Conservation (phyloP, 2,329 filamentous ascomycete species). For the Cadophora malorum region DNA sequence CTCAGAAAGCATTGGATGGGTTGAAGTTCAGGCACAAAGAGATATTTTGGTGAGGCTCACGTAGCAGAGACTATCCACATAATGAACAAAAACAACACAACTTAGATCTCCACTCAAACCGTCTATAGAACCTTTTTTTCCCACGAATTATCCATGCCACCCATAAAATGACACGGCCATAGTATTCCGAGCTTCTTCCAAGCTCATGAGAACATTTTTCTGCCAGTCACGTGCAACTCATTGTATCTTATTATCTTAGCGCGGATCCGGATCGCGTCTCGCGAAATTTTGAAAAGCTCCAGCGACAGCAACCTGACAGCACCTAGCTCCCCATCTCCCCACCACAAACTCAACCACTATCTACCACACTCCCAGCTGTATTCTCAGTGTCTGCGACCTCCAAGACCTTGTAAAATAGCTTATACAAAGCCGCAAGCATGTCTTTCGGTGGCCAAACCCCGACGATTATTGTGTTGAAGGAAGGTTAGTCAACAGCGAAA, state of each 20-base stretch:
- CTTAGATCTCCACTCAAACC: not conserved
- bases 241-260: constrained; percentile 4
- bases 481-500: constrained; percentile 67
- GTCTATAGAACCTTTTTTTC: not conserved
- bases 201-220: not conserved
- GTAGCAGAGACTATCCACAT: not conserved
- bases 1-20: constrained; percentile 13
- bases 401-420: constrained; percentile 10
- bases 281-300: constrained; percentile 30
- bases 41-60: not conserved
- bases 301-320: constrained; percentile 16
- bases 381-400: constrained; percentile 7
- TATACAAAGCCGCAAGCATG: constrained; percentile 58
- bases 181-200: not conserved
- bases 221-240: not conserved
- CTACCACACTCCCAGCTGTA: not conserved
- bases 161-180: not conserved
- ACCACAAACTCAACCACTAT: constrained; percentile 1
- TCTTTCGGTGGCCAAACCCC: constrained; percentile 97
- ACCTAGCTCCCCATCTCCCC: constrained; percentile 23
- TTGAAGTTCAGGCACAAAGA: constrained; percentile 12
- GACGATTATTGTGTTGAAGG: constrained; percentile 97
- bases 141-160: not conserved
- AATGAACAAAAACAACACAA: not conserved
- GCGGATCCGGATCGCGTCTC: constrained; percentile 23